Percentiles rank a stretch among this genome's conserved stretches.
Evolutionary conservation across 768 basidiomycete genomes (phyloP).

Genomic region (Dentipellis sp.): DNA sequence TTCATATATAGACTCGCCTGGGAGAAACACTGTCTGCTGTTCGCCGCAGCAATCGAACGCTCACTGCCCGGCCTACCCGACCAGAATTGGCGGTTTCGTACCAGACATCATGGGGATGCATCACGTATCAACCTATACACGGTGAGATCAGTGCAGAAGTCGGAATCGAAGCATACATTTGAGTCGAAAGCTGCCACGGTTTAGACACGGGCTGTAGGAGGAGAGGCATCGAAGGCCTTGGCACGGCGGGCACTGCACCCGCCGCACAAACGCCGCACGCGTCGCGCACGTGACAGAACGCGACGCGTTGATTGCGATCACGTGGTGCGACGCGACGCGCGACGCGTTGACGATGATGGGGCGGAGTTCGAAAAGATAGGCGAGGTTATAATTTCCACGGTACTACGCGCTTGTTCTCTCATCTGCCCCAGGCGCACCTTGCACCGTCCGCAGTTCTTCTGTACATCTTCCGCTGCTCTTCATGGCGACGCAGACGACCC

Average conservation of each 20-base stretch:
- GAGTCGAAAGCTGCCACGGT: too few relatives aligned
- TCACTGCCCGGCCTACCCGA: too few relatives aligned
- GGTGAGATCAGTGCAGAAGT: too few relatives aligned
- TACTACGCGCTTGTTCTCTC: constrained; percentile 1
- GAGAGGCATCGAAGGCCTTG: too few relatives aligned
- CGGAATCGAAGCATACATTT: too few relatives aligned
- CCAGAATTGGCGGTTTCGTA: too few relatives aligned
- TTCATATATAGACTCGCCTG: too few relatives aligned
- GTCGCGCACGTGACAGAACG: constrained; percentile 14
- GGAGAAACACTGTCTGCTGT: too few relatives aligned
- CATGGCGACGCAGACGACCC: constrained; percentile 13
- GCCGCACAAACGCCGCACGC: background rate
- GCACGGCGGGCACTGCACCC: background rate
- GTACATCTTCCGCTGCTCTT: background rate
- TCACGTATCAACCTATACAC: too few relatives aligned
- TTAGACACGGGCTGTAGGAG: too few relatives aligned
- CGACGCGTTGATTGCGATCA: constrained; percentile 15
- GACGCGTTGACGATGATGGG: constrained; percentile 11
- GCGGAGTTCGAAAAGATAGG: constrained; percentile 19
- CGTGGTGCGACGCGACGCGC: constrained; percentile 4
- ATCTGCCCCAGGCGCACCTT: constrained; percentile 4
- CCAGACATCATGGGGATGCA: too few relatives aligned
- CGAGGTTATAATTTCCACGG: constrained; percentile 12
- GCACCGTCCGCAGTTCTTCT: constrained; percentile 9
- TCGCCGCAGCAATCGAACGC: too few relatives aligned